Evolutionary conservation across 2,329 filamentous ascomycete species (phyloP).

Genomic region (Talaromyces funiculosus): DNA sequence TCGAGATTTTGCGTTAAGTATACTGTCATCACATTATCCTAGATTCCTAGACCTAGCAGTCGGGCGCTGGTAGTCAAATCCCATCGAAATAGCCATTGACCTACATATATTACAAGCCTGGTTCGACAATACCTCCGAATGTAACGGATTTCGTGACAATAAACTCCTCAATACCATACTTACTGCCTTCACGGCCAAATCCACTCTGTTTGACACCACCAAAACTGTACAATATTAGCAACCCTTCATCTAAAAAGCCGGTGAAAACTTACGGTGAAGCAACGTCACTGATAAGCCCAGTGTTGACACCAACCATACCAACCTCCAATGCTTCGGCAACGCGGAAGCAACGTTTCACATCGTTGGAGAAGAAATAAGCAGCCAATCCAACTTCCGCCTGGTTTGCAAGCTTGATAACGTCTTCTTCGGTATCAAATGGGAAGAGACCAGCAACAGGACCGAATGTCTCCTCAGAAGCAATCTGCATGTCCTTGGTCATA

Average conservation of each 20-base stretch:
- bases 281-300: conserved; percentile 56
- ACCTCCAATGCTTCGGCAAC: conserved; percentile 54
- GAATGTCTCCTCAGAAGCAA: conserved; percentile 88
- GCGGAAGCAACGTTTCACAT: conserved; percentile 54
- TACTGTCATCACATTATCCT: not conserved
- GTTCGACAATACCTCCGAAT: conserved; percentile 57
- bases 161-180: conserved; percentile 73
- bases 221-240: conserved; percentile 46
- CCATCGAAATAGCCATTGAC: not conserved
- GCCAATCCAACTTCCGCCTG: conserved; percentile 77
- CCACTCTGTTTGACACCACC: conserved; percentile 79
- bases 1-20: not conserved
- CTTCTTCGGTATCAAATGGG: conserved; percentile 79
- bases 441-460: conserved; percentile 89
- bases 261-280: conserved; percentile 41
- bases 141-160: conserved; percentile 65
- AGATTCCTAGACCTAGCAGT: not conserved
- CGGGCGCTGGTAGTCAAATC: no score
- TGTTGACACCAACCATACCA: conserved; percentile 61
- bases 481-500: conserved; percentile 78
- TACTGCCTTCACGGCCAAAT: conserved; percentile 71
- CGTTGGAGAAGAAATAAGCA: conserved; percentile 81
- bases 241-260: not conserved
- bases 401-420: conserved; percentile 82
- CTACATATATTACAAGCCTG: conserved; percentile 20